phyloP scores from a whole-genome alignment of 2,329 filamentous ascomycete species.

The Claviceps monticola region DNA sequence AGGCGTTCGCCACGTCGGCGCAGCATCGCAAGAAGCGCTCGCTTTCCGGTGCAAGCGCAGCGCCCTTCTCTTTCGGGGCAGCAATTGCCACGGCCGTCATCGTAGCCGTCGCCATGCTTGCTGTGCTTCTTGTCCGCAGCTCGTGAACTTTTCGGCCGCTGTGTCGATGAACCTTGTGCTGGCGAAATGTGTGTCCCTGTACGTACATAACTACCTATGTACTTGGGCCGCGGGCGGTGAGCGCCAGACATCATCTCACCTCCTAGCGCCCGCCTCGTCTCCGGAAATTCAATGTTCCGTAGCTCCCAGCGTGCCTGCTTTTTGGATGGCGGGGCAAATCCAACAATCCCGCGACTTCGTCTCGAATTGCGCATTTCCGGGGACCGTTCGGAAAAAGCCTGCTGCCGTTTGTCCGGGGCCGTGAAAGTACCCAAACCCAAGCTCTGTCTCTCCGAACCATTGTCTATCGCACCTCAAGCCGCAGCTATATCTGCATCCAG shows the following conservation, averaged over 20 bases:
- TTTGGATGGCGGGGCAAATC: constrained; percentile 3
- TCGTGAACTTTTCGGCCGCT: background rate
- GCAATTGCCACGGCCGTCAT: constrained; percentile 47
- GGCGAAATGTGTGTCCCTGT: background rate
- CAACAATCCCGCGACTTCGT: background rate
- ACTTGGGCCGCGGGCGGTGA: background rate
- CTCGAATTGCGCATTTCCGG: constrained; percentile 4
- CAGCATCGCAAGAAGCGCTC: constrained; percentile 90
- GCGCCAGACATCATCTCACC: background rate
- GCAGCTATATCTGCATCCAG: constrained; percentile 7
- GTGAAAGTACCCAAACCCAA: constrained; percentile 6
- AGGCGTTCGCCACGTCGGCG: constrained; percentile 82
- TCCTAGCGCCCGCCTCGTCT: no score
- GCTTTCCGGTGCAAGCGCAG: constrained; percentile 77
- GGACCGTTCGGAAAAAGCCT: constrained; percentile 12
- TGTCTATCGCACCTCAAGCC: constrained; percentile 9
- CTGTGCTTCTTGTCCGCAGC: background rate
- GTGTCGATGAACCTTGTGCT: background rate
- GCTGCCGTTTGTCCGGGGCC: constrained; percentile 11
- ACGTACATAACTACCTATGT: background rate
- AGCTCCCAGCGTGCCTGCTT: background rate
- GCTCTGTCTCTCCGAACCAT: constrained; percentile 5
- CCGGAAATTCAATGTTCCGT: no score
- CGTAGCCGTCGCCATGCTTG: constrained; percentile 38
- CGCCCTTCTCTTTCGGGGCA: constrained; percentile 56